Evolutionary conservation across 176 grass and related monocot species (phyloP).

Genomic region (Zea luxurians): DNA sequence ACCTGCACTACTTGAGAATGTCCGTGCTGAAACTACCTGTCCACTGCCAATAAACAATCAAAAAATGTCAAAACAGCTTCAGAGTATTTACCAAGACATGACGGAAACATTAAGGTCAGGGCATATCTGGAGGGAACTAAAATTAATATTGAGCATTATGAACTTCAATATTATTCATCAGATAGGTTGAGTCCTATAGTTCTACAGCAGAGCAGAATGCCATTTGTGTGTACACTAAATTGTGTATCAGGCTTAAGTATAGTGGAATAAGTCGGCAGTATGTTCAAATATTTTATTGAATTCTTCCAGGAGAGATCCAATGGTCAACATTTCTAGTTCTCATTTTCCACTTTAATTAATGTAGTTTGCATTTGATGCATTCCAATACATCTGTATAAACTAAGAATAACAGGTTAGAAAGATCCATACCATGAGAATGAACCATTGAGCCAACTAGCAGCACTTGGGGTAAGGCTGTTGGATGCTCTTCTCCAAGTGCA

Average conservation of each 20-base stretch:
- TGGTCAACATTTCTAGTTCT: conserved; percentile 3
- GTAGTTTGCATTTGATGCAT: background rate
- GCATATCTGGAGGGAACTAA: conserved; percentile 9
- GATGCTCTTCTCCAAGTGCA: conserved; percentile 36
- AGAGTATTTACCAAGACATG: conserved; percentile 8
- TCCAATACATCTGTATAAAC: background rate
- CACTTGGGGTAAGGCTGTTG: conserved; percentile 25
- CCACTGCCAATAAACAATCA: conserved; percentile 33
- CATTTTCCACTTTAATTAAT: background rate
- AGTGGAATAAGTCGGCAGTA: background rate
- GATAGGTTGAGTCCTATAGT: background rate
- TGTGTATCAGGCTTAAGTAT: background rate
- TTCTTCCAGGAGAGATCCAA: background rate
- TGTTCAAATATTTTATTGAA: background rate
- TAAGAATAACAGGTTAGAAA: background rate
- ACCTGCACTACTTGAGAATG: conserved; percentile 78
- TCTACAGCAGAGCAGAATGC: background rate
- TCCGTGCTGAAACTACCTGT: conserved; percentile 41
- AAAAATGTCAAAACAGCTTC: conserved; percentile 12
- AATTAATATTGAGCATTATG: background rate
- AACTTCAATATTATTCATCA: background rate
- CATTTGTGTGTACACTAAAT: background rate
- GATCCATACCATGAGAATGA: conserved; percentile 51
- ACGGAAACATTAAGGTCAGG: background rate
- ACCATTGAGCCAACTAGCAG: conserved; percentile 46